Evolutionary conservation across 768 basidiomycete genomes (phyloP), one percentile per base, ranked within the genome.

Genomic region (Auriscalpium orientale): DNA sequence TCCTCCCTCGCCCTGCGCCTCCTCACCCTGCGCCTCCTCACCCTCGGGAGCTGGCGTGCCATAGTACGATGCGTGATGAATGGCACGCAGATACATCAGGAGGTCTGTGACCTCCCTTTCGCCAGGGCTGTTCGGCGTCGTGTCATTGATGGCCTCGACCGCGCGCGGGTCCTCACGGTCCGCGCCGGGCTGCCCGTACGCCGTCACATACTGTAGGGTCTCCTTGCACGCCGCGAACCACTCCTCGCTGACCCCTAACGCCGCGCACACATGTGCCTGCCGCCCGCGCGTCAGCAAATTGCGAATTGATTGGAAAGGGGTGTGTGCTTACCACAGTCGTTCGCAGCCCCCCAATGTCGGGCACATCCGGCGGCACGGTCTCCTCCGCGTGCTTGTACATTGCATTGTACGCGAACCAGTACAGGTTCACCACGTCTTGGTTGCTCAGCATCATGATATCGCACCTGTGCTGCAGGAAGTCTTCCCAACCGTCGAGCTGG

Each of bases 201-300:
- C 52, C 13, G 57, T 38, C 20, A 45, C 51, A 22, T 58, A 52
- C 1, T 56, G 53, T 4, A 58, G 52, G 20, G 58, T 59, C 46
- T 59, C 56, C 20, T 57, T 53, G 33, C 58, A 58, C 18, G 53
- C 56, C 12, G 28, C 51, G 40, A 58, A 59, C 58, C 58, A 58
- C 11, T 58, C 56, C 45, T 49, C 52, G 3, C 51, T 37, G 10
- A 58, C 43, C 20, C 56, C 56, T 35, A 59, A 43, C 20, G 52
- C 58, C 11, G 44, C 47, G 8, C 53, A 56, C 7, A 58, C 52
- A 33, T 59, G 52, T 22, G 38, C 38, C 56, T 59, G 33, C 15
- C 5, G 15, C 12, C 8, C 28, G 22, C 15, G 40, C 12, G 44
- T 56, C 58, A 56, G 48, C 18, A 28, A 3, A 28, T 7, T 28